These are phyloP conservation scores for Helotiales sp. DNA, from an alignment of 2,329 filamentous ascomycete genomes.

Conservation along the genomic window DNA sequence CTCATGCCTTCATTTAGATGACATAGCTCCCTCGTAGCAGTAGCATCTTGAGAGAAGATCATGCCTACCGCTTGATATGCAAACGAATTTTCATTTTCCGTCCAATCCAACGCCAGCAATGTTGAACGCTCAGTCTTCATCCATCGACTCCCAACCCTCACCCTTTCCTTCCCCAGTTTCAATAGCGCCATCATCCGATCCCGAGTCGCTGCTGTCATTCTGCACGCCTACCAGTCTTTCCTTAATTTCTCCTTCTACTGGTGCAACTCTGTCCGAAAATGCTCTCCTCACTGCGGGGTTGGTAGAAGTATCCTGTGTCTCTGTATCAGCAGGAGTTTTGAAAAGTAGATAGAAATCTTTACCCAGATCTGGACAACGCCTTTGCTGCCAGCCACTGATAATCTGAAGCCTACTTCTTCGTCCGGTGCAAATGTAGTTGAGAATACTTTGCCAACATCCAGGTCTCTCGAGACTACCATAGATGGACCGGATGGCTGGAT, in stretches of 20 bases:
- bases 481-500: constrained; percentile 78
- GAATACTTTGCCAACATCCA: constrained; percentile 95
- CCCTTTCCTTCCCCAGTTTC: constrained; percentile 53
- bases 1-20: constrained; percentile 14
- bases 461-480: constrained; percentile 88
- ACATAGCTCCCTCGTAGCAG: constrained; percentile 10
- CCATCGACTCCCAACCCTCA: constrained; percentile 57
- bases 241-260: constrained; percentile 64
- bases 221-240: constrained; percentile 80
- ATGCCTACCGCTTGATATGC: not conserved
- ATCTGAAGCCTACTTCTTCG: constrained; percentile 84
- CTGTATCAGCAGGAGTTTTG: constrained; percentile 21
- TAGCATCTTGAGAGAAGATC: constrained; percentile 1
- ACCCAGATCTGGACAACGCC: constrained; percentile 95
- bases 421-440: constrained; percentile 90
- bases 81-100: constrained; percentile 11
- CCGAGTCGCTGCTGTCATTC: constrained; percentile 66
- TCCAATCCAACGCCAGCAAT: constrained; percentile 11
- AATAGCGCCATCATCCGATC: constrained; percentile 56
- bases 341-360: constrained; percentile 37
- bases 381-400: constrained; percentile 94
- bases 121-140: constrained; percentile 53
- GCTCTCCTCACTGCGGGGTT: constrained; percentile 84
- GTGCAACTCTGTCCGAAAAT: constrained; percentile 75
- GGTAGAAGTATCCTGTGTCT: constrained; percentile 60